These are phyloP conservation scores for Saccharomycopsis hybrid DNA, from an alignment of 1,139 yeast genomes.

Conservation along the genomic window DNA sequence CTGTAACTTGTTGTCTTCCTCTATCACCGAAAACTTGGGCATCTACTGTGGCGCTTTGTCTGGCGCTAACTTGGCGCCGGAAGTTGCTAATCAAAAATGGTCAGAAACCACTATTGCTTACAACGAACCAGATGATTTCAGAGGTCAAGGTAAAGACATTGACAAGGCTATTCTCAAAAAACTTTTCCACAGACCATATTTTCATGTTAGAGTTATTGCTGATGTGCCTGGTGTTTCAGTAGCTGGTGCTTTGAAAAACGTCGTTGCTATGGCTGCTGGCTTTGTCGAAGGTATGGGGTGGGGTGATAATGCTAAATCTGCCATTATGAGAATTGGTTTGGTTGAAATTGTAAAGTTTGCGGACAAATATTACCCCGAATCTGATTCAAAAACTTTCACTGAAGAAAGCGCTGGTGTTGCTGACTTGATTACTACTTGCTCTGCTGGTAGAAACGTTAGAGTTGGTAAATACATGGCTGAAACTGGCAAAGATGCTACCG, in stretches of 20 bases:
- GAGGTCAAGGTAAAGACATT: conserved; percentile 68
- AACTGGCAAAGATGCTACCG: conserved; percentile 63
- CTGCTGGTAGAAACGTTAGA: conserved; percentile 91
- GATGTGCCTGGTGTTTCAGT: conserved; percentile 93
- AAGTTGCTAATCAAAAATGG: conserved; percentile 89
- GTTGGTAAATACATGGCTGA: conserved; percentile 77
- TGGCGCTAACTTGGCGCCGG: conserved; percentile 94
- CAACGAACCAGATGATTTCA: conserved; percentile 60
- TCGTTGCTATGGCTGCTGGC: conserved; percentile 89
- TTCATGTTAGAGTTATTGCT: conserved; percentile 83
- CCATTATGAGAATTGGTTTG: conserved; percentile 89
- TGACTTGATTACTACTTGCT: conserved; percentile 90
- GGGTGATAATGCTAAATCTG: conserved; percentile 98
- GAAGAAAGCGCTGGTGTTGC: conserved; percentile 96
- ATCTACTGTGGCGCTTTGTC: conserved; percentile 90
- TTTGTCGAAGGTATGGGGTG: conserved; percentile 94
- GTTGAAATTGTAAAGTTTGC: conserved; percentile 85
- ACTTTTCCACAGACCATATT: conserved; percentile 89
- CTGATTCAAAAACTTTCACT: conserved; percentile 72
- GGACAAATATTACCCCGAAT: conserved; percentile 61
- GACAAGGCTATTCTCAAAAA: conserved; percentile 63
- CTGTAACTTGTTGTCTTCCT: conserved; percentile 70
- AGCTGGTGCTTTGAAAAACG: conserved; percentile 93
- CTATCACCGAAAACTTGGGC: conserved; percentile 69
- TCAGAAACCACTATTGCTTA: conserved; percentile 94